Evolutionary conservation across 2,329 filamentous ascomycete genomes (phyloP), one percentile per base, ranked within the genome.

Genomic region (Colletotrichum sp.): DNA sequence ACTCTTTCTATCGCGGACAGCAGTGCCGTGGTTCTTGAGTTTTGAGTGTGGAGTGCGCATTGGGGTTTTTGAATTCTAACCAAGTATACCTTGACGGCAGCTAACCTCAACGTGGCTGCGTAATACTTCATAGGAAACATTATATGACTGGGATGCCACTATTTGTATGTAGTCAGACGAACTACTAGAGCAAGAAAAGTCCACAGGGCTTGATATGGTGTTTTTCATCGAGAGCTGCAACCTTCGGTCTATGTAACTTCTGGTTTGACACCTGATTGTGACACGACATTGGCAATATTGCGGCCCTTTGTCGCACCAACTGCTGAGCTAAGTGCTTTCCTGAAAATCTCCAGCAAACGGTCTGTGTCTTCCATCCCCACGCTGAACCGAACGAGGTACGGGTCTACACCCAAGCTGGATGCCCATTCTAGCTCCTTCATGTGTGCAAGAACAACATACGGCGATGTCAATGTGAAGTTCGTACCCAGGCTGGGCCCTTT

Each of bases 401-500:
- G 91, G 68, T 96, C 94, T 3, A 98, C 95, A 0, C 96, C 95
- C 83, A 94, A 96, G 75, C 92, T 88, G 32, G 90, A 92, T 60
- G 95, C 95, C 97, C 97, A 99, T 18, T 96, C 93, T 60, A 99
- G 84, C 87, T 99, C 97, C 63, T 90, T 89, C 81, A 97, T 99
- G 84, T 99, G 96, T 4, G 97, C 97, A 32, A 99, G 86, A 43
- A 99, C 87, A 21, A 97, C 95, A 83, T 98, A 99, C 0, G 97
- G 97, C 59, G 94, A 98, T 74, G 94, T 94, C 43, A 99, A 87
- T 0, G 97, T 99, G 83, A 99, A 99, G 84, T 99, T 99, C 1
- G 97, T 99, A 3, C 97, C 97, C 66, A 99, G 87, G 84, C 96
- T 98, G 0, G 97, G 97, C 0, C 97, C 97, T 84, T 99, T 99